Evolutionary conservation across 1,284 basidiomycete genomes (phyloP).

Genomic region (Sutorius eximius): DNA sequence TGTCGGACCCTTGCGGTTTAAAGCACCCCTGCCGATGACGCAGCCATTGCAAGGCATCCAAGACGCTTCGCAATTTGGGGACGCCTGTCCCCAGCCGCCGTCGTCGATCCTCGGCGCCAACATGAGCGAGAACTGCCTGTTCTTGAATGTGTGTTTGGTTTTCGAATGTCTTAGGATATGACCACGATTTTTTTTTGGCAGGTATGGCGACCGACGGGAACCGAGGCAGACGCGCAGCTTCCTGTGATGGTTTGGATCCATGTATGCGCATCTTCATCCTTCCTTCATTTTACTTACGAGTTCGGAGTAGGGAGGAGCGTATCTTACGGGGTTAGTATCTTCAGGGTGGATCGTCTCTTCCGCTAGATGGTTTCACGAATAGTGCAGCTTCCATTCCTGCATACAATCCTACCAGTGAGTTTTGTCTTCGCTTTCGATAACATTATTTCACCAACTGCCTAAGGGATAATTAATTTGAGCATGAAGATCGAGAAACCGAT

Average conservation of each 20-base stretch:
- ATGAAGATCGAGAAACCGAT: slow-evolving; percentile 16
- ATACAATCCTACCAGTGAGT: slow-evolving; percentile 17
- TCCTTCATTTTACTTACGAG: not conserved
- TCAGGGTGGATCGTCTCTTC: not conserved
- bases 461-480: slow-evolving; percentile 18
- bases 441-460: not conserved
- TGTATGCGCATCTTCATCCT: slow-evolving; percentile 6
- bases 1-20: slow-evolving; percentile 53
- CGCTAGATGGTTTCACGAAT: not conserved
- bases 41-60: slow-evolving; percentile 34
- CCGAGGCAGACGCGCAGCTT: slow-evolving; percentile 3
- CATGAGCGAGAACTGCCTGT: slow-evolving; percentile 54
- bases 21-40: slow-evolving; percentile 55
- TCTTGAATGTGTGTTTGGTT: slow-evolving; percentile 14
- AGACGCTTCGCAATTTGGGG: slow-evolving; percentile 52
- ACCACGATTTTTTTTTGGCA: not conserved
- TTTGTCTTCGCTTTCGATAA: not conserved
- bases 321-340: slow-evolving; percentile 11
- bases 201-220: slow-evolving; percentile 23
- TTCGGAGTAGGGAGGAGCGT: slow-evolving; percentile 18
- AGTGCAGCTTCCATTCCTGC: slow-evolving; percentile 19
- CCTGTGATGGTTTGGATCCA: slow-evolving; percentile 27
- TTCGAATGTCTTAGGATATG: not conserved
- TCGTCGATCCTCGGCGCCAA: slow-evolving; percentile 44
- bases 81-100: slow-evolving; percentile 56